A percentile compares a stretch with the other conserved stretches of the same genome.
Evolutionary conservation across 441 rosid genomes (phyloP).

Genomic region (Pelargonium fulgidum): DNA sequence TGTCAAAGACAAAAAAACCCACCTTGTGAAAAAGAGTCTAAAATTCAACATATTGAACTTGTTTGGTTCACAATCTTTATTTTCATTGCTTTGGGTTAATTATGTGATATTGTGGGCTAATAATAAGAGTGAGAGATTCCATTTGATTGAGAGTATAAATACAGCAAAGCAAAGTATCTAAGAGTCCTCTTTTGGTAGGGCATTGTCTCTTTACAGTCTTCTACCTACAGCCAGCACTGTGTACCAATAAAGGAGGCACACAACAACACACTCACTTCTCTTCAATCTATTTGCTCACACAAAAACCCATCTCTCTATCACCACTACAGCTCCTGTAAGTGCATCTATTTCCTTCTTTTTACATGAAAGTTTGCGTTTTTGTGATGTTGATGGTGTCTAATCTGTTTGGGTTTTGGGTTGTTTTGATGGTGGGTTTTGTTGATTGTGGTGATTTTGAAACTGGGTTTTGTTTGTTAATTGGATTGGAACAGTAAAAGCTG

Average conservation of each 20-base stretch:
- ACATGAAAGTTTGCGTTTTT: not conserved
- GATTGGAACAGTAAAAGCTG: constrained; percentile 6
- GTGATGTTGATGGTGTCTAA: not conserved
- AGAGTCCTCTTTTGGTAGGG: constrained; percentile 48
- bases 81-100: not conserved
- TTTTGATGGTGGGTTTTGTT: not conserved
- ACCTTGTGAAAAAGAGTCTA: too few species aligned
- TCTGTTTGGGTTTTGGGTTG: not conserved
- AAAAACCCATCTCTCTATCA: not conserved
- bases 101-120: not conserved
- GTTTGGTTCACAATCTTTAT: not conserved
- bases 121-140: not conserved
- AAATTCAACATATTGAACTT: too few species aligned
- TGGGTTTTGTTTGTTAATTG: not conserved
- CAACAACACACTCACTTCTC: not conserved
- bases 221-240: constrained; percentile 4
- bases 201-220: constrained; percentile 26
- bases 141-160: constrained; percentile 21
- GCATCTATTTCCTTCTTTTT: not conserved
- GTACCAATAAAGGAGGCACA: constrained; percentile 15
- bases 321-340: not conserved
- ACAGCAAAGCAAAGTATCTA: constrained; percentile 29
- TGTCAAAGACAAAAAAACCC: too few species aligned
- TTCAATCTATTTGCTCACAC: not conserved
- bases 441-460: not conserved